Evolutionary conservation across 495 filamentous ascomycete genomes (phyloP).

Genomic region (Talaromyces borbonicus): DNA sequence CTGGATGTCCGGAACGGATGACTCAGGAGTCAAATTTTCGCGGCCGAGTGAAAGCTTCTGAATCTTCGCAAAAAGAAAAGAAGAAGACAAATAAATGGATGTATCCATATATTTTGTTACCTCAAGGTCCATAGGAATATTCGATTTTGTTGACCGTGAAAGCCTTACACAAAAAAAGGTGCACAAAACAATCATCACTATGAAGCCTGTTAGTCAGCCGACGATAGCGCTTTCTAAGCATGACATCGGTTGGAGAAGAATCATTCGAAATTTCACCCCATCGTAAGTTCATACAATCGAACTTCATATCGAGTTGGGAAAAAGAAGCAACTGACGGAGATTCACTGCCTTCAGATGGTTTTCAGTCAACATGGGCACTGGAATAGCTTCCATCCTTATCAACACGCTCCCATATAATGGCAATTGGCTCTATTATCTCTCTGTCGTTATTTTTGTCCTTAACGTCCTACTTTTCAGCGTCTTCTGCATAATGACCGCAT

Average conservation of each 20-base stretch:
- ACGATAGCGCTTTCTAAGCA: conserved; percentile 6
- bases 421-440: conserved; percentile 42
- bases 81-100: no score
- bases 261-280: conserved; percentile 29
- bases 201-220: neutral
- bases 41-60: no score
- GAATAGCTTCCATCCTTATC: conserved; percentile 51
- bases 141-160: no score
- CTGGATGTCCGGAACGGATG: no score
- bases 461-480: conserved; percentile 44
- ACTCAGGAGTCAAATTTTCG: no score
- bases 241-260: conserved; percentile 20
- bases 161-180: neutral
- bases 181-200: neutral
- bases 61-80: no score
- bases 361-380: conserved; percentile 58
- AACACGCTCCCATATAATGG: conserved; percentile 48
- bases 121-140: no score
- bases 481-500: conserved; percentile 29
- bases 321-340: no score
- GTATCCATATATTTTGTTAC: no score
- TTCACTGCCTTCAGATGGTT: conserved; percentile 26
- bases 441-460: conserved; percentile 41
- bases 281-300: conserved; percentile 15
- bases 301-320: no score